Conservation (phyloP, 2,329 filamentous ascomycete genomes). For the Exserohilum rostratum region DNA sequence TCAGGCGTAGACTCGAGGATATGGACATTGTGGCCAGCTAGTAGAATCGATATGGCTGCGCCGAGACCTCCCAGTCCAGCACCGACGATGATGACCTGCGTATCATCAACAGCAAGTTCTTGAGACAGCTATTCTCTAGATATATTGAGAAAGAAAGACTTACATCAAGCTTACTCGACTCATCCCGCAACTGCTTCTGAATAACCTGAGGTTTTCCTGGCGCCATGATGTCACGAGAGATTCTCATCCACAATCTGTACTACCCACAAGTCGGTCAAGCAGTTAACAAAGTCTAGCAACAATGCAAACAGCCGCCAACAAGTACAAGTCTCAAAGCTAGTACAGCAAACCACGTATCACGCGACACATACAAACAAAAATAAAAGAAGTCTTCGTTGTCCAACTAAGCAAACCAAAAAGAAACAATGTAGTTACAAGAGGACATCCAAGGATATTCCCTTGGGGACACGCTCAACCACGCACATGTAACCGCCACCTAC, state of each 20-base stretch:
- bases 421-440: too few species aligned
- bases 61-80: constrained; percentile 63
- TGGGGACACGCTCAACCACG: too few species aligned
- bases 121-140: too few species aligned
- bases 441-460: too few species aligned
- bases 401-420: too few species aligned
- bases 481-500: too few species aligned
- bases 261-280: background rate
- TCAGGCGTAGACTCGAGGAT: constrained; percentile 57
- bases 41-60: constrained; percentile 55
- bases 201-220: constrained; percentile 34
- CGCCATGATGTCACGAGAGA: constrained; percentile 38
- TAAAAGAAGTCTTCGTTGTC: too few species aligned
- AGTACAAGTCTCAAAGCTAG: background rate
- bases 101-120: background rate
- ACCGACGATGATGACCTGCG: constrained; percentile 58
- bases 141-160: background rate
- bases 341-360: too few species aligned
- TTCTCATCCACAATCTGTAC: too few species aligned
- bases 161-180: constrained; percentile 37
- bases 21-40: constrained; percentile 56
- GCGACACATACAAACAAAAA: too few species aligned
- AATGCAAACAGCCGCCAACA: background rate
- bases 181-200: constrained; percentile 33
- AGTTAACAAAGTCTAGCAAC: too few species aligned